Base-by-base conservation (phyloP, 2,329 filamentous ascomycete species). In the Fusarium aywerte region DNA sequence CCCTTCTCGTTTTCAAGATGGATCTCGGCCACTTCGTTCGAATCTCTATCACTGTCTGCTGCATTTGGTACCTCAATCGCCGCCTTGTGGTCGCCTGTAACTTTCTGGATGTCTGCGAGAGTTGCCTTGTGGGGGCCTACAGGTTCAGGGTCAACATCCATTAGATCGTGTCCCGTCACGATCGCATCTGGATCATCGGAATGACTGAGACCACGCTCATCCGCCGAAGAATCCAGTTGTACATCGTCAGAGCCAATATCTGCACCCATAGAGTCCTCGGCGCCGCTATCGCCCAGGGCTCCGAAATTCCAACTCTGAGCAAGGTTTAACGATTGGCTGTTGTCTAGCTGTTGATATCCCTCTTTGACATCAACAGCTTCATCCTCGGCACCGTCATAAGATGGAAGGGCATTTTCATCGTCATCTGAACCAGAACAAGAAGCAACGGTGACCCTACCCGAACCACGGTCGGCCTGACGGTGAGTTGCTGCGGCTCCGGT, bases 401-500 rank as follows among this genome's bases (percentile, higher is more conserved):
- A 57, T 3, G 78, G 78, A 6, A 76, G 71, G 4, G 72, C 76
- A 10, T 77, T 78, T 7, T 74, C 73, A 18, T 75, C 74, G 18
- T 73, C 75, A 7, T 74, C 74, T 5, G 59, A 51, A 15, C 62
- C 71, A n/a, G 69, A 49, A 20, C 71, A 66, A 44, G 71, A 68
- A 50, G 74, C 74, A 53, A 74, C 70, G 18, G 71, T 75, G 67
- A 75, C 76, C 69, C 74, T 82, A 79, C 76, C 82, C 79, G 80
- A 85, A 85, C 86, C 69, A 65, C 76, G 85, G 84, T 80, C 85
- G 85, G 78, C 86, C 81, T 76, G 84, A 84, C 76, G 89, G 88
- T 79, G 89, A 91, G 80, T 87, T 89, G 84, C 90, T 92, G 80
- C 91, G 86, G 84, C 89, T 92, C 84, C 89, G 86, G 79, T 85